Evolutionary conservation across 345 rosid species (phyloP), one percentile per base, ranked within the genome.

Genomic region (Anastatica hierochuntica): DNA sequence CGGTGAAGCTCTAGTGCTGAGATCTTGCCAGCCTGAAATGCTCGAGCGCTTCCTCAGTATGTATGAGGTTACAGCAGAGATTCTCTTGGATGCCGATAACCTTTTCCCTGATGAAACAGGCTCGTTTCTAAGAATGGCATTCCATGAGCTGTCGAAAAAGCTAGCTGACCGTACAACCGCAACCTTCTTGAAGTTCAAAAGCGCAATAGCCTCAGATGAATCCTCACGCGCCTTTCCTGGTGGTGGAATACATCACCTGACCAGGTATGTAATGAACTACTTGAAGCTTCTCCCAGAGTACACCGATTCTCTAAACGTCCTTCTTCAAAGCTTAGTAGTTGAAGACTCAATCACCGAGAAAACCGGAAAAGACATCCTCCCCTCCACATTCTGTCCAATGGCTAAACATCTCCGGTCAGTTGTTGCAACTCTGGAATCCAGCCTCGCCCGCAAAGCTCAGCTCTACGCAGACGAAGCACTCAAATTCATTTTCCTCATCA

Each of bases 231-330:
- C 90, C 35, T 65, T 78, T 10, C 61, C 74, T 2, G 69, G 76
- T 4, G 85, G 94, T 4, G 77, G 72, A 6, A 69, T 86, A 40
- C 95, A 82, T 61, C 97, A 63, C 18, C 60, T 86, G 31, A 77
- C 83, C 8, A 74, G 64, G 60, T 90, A 83, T 50, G 94, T 79
- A 49, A 90, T 90, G 95, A 90, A 90, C 58, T 83, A 81, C 63
- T 51, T 90, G 60, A 77, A 60, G 73, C 62, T 72, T 27, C 75
- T 86, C 34, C 74, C 78, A 0, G 79, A 58, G 24, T 86, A 86
- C 52, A 12, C 56, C 1, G 73, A 65, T 8, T 39, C 80, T 23
- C 72, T 90, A 40, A 73, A 82, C 74, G 34, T 67, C 18, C 78
- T 86, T 62, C 82, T 81, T 38, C 42, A 67, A 45, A 71, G 71